These are phyloP conservation scores for Cryptococcus deneoformans DNA, from an alignment of 1,284 basidiomycete species.

Conservation along the genomic window DNA sequence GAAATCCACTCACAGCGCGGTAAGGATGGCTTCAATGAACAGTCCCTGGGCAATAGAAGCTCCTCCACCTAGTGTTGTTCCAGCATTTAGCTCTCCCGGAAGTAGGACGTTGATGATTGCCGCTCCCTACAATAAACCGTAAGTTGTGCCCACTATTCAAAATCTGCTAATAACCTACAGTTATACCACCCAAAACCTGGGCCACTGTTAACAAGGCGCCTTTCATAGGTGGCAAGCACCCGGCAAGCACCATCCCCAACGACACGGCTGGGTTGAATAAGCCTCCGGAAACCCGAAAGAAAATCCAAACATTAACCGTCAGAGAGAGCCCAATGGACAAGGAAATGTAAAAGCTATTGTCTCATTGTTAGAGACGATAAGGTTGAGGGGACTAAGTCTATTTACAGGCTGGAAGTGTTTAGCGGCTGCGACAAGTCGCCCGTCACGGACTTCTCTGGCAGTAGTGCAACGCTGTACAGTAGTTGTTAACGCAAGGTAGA, in stretches of 20 bases:
- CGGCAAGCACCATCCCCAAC: conserved; percentile 51
- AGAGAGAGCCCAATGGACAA: conserved; percentile 53
- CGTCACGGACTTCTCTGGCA: conserved; percentile 40
- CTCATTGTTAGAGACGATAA: conserved; percentile 2
- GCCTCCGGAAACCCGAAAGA: conserved; percentile 51
- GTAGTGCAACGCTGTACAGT: conserved; percentile 42
- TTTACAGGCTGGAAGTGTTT: conserved; percentile 42
- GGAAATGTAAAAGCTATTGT: conserved; percentile 49
- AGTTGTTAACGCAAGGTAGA: not conserved
- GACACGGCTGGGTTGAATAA: conserved; percentile 53
- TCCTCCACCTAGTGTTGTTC: conserved; percentile 46
- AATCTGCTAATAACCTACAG: conserved; percentile 24
- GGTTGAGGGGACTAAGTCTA: not conserved
- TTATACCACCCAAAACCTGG: conserved; percentile 53
- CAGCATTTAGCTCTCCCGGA: conserved; percentile 46
- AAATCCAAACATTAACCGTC: conserved; percentile 50
- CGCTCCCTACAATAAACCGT: conserved; percentile 26
- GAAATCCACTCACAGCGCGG: conserved; percentile 37
- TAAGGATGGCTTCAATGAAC: conserved; percentile 52
- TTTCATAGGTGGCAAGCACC: conserved; percentile 48
- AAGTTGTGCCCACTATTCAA: not conserved
- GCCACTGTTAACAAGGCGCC: conserved; percentile 46
- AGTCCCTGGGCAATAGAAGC: conserved; percentile 37
- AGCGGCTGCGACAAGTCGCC: conserved; percentile 30
- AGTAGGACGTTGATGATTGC: conserved; percentile 49